phyloP scores from a whole-genome alignment of 768 basidiomycete genomes.

The Xerocomus spinulosus region DNA sequence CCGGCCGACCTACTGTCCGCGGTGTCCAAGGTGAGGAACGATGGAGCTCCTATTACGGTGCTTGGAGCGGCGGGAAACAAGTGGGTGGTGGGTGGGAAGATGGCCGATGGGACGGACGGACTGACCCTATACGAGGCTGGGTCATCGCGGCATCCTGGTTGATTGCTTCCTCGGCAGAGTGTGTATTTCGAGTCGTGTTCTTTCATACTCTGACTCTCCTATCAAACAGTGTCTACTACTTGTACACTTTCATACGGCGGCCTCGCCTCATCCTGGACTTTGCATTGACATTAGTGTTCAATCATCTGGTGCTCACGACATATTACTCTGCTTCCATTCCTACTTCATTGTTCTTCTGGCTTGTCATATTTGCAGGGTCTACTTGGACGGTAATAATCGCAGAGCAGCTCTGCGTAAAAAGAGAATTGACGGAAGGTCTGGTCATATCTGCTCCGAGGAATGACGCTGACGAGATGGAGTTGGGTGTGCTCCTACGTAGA shows the following conservation, averaged over 20 bases:
- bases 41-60: constrained; percentile 65
- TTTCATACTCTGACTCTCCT: constrained; percentile 9
- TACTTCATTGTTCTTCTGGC: constrained; percentile 91
- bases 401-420: constrained; percentile 86
- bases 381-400: constrained; percentile 73
- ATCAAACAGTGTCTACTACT: constrained; percentile 57
- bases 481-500: constrained; percentile 48
- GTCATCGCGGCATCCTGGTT: constrained; percentile 87
- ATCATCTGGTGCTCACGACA: constrained; percentile 89
- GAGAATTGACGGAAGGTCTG: constrained; percentile 87
- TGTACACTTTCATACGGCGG: constrained; percentile 83
- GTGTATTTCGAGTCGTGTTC: constrained; percentile 34
- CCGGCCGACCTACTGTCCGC: constrained; percentile 73
- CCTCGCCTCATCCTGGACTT: constrained; percentile 96
- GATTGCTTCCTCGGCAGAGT: constrained; percentile 80
- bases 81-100: constrained; percentile 53
- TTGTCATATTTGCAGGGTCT: constrained; percentile 66
- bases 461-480: constrained; percentile 52
- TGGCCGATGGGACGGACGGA: constrained; percentile 58
- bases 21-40: constrained; percentile 58
- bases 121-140: constrained; percentile 85
- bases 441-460: constrained; percentile 42
- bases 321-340: constrained; percentile 70
- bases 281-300: constrained; percentile 83
- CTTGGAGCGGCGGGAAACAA: constrained; percentile 77